Base-by-base conservation (phyloP, 768 basidiomycete species). In the Boletus reticuloceps region DNA sequence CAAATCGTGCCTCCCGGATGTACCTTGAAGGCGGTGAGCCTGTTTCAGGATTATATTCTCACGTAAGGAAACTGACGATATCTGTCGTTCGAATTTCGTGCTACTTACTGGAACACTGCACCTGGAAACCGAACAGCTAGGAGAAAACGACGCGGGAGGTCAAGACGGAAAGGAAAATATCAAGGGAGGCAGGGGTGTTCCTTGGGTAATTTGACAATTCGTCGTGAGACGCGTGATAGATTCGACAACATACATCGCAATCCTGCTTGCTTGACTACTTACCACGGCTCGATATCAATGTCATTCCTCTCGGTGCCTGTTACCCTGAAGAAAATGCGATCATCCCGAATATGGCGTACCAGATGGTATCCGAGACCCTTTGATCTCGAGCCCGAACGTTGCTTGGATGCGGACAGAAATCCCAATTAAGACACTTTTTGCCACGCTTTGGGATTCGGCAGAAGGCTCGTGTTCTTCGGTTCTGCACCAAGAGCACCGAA, bases 281-380 rank as follows among this genome's bases (percentile, higher is more conserved):
- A 64, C 19, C 27, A 53, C 8, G 55, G 59, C 25, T 54, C 25
- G 25, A 25, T 25, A 25, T 25, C 56, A 12, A 70, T n/a, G n/a
- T n/a, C n/a, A n/a, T n/a, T n/a, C n/a, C n/a, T 50, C 5, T 65
- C 54, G 0, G 39, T 39, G 36, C 67, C 70, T 37, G 37, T 59
- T 4, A 54, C 63, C 46, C 62, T 62, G 32, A 58, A 61, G 34
- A 74, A 65, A 13, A 50, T 10, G 68, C 59, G 5, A 73, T 68
- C 43, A 70, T 65, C 37, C 55, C 63, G 6, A 65, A 56, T 10
- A 72, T 58, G 12, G 62, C 64, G 19, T 64, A 51, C 60, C 68
- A 72, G 11, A n/a, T n/a, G n/a, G n/a, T n/a, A n/a, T n/a, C n/a
- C n/a, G n/a, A n/a, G n/a, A n/a, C n/a, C n/a, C n/a, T n/a, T n/a